These are phyloP conservation scores for Hemileccinum impolitum DNA, from an alignment of 768 basidiomycete genomes.

Conservation along the genomic window DNA sequence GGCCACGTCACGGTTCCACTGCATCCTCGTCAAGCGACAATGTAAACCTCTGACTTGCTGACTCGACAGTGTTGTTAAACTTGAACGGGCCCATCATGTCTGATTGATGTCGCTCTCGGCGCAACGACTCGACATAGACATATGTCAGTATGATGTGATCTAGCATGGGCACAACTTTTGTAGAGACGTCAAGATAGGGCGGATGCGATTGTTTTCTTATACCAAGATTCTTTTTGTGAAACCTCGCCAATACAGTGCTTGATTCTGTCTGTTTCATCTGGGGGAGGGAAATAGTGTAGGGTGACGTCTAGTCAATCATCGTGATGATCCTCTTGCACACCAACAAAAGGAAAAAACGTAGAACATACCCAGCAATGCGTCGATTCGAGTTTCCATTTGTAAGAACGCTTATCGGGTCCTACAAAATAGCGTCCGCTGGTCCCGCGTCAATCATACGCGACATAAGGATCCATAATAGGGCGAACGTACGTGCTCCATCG, in stretches of 20 bases:
- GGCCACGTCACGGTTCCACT: background rate
- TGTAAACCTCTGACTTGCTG: background rate
- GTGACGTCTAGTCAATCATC: background rate
- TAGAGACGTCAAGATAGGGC: conserved; percentile 26
- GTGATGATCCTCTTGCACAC: background rate
- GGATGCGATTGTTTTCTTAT: conserved; percentile 21
- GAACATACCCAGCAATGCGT: conserved; percentile 25
- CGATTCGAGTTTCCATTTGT: conserved; percentile 34
- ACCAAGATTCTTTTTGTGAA: conserved; percentile 23
- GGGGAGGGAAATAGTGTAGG: background rate
- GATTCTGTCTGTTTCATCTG: conserved; percentile 23
- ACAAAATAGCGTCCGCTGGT: conserved; percentile 31
- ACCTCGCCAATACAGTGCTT: conserved; percentile 13
- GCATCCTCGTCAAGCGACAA: too few species aligned
- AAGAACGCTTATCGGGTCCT: conserved; percentile 32
- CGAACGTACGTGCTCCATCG: conserved; percentile 23
- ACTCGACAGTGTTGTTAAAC: background rate
- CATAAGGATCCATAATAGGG: background rate
- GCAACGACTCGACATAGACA: conserved; percentile 25
- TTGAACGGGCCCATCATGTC: background rate
- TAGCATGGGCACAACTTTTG: conserved; percentile 17
- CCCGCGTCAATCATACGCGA: background rate
- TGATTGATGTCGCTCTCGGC: conserved; percentile 17
- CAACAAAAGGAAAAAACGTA: background rate
- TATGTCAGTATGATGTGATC: conserved; percentile 29